phyloP scores from a whole-genome alignment of 345 rosid genomes.

The Syzygium grande region DNA sequence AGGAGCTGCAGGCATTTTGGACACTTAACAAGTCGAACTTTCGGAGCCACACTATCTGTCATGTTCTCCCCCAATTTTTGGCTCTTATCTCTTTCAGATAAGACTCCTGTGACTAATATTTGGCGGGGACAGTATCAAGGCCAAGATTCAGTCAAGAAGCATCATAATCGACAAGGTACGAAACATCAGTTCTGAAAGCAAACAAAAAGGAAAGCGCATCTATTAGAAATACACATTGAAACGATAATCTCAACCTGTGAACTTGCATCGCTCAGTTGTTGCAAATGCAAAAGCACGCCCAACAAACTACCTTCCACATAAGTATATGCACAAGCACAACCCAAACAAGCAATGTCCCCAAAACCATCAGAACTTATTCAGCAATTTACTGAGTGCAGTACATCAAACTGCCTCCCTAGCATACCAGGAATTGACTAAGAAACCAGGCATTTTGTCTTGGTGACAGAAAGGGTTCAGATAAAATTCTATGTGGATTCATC shows the following conservation, averaged over 20 bases:
- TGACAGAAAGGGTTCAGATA: neutral
- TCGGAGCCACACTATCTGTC: conserved; percentile 21
- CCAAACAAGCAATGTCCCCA: neutral
- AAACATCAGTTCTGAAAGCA: neutral
- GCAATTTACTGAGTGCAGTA: neutral
- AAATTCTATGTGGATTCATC: neutral
- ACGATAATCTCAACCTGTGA: neutral
- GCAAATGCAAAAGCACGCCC: neutral
- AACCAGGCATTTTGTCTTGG: neutral
- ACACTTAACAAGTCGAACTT: conserved; percentile 57
- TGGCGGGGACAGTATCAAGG: neutral
- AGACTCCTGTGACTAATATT: neutral
- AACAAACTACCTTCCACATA: neutral
- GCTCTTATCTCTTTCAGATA: neutral
- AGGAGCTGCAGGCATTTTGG: conserved; percentile 58
- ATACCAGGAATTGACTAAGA: neutral
- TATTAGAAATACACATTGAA: neutral
- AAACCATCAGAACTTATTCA: neutral
- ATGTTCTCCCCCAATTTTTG: conserved; percentile 12
- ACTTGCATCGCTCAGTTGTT: neutral
- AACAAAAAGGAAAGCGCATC: neutral
- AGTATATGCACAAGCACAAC: neutral
- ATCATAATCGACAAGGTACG: neutral
- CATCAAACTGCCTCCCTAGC: neutral
- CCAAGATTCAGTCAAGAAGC: neutral